A percentile compares a stretch with the other conserved stretches of the same genome.
phyloP scores from a whole-genome alignment of 2,329 filamentous ascomycete genomes.

The Claviceps sp. region DNA sequence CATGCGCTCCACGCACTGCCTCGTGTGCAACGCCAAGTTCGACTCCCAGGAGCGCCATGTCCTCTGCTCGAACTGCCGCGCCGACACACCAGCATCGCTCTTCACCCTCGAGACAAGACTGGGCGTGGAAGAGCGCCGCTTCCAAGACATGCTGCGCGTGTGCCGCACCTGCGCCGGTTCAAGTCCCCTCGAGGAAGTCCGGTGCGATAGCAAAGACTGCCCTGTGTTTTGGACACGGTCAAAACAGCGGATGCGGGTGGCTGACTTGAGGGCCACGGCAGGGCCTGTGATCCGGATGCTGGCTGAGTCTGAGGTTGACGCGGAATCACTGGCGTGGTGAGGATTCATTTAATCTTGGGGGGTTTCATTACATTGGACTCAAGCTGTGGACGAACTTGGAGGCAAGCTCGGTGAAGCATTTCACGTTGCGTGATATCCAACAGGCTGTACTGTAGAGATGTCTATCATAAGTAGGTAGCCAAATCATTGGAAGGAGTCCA shows the following conservation, averaged over 20 bases:
- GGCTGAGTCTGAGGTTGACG: conserved; percentile 13
- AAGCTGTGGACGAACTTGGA: no score
- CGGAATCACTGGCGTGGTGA: conserved; percentile 22
- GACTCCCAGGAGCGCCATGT: conserved; percentile 16
- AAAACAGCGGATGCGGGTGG: conserved; percentile 41
- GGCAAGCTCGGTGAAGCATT: no score
- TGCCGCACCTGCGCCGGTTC: conserved; percentile 72
- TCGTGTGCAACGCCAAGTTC: conserved; percentile 46
- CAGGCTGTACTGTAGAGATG: no score
- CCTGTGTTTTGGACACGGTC: conserved; percentile 76
- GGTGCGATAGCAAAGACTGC: conserved; percentile 83
- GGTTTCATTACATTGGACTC: no score
- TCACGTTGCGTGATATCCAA: no score
- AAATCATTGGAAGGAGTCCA: no score
- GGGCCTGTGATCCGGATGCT: conserved; percentile 21
- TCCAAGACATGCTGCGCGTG: conserved; percentile 50
- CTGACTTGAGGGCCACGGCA: conserved; percentile 22
- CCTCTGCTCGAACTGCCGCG: conserved; percentile 46
- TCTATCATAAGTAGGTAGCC: no score
- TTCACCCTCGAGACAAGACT: conserved; percentile 50
- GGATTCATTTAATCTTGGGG: background rate
- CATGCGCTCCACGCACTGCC: conserved; percentile 66
- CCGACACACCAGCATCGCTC: conserved; percentile 45
- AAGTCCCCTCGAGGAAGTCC: conserved; percentile 61
- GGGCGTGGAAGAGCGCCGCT: conserved; percentile 47